Evolutionary conservation across 495 filamentous ascomycete genomes (phyloP).

Genomic region (Letharia lupina): DNA sequence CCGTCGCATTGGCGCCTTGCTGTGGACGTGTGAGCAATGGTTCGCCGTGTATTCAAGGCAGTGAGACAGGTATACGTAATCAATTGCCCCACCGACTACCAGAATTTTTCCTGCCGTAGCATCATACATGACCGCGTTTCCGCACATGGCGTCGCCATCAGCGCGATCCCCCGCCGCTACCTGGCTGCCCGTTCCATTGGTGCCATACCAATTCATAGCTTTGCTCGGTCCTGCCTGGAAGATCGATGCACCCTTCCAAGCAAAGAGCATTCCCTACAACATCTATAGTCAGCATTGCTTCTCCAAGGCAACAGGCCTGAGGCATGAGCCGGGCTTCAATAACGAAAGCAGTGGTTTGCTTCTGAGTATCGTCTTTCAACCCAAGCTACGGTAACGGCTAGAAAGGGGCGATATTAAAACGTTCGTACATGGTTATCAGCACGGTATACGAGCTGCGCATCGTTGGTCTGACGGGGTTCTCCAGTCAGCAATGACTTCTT

Average conservation of each 20-base stretch:
- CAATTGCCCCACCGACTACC: slow-evolving; percentile 40
- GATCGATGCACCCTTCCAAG: slow-evolving; percentile 45
- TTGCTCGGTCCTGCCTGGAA: slow-evolving; percentile 52
- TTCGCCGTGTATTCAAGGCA: not conserved
- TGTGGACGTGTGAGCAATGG: not conserved
- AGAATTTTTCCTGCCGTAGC: slow-evolving; percentile 47
- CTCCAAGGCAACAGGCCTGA: not conserved
- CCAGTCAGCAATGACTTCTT: not conserved
- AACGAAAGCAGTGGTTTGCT: not conserved
- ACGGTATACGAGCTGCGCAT: slow-evolving; percentile 37
- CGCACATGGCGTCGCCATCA: slow-evolving; percentile 47
- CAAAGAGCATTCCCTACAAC: slow-evolving; percentile 48
- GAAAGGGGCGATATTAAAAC: not conserved
- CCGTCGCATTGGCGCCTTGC: slow-evolving; percentile 31
- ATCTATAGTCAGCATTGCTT: not conserved
- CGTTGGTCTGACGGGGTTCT: slow-evolving; percentile 31
- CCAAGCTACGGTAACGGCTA: not conserved
- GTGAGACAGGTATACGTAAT: slow-evolving; percentile 29
- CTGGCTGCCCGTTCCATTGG: slow-evolving; percentile 34
- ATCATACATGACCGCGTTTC: slow-evolving; percentile 50
- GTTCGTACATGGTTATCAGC: slow-evolving; percentile 41
- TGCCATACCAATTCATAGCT: slow-evolving; percentile 52
- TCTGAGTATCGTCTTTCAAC: not conserved
- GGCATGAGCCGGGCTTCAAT: not conserved
- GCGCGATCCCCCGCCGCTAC: slow-evolving; percentile 32